Conservation (phyloP, 371 early-diverging fungal genomes). For the Vairimorpha necatrix region DNA sequence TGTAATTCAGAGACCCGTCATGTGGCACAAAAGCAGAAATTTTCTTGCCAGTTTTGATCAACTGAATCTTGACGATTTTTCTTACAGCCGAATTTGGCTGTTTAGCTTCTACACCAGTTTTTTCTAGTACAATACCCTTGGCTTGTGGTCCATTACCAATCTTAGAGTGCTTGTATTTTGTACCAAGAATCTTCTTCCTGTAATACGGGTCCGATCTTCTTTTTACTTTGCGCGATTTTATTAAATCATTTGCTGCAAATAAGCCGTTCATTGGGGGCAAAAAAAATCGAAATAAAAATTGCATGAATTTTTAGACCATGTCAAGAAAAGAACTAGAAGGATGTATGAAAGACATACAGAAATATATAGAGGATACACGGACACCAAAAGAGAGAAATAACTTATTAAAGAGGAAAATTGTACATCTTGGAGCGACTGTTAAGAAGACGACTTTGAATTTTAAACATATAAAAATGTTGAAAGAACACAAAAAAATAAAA, state of each 20-base stretch:
- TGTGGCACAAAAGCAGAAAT: conserved; percentile 99
- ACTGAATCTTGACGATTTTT: conserved; percentile 99
- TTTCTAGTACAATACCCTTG: conserved; percentile 99
- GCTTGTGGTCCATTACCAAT: conserved; percentile 98
- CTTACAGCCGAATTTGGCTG: conserved; percentile 99
- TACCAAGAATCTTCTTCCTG: conserved; percentile 93
- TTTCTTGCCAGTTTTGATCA: conserved; percentile 99
- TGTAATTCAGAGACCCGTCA: conserved; percentile 96
- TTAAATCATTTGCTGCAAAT: conserved; percentile 93
- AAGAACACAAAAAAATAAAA: conserved; percentile 17
- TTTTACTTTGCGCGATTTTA: conserved; percentile 84
- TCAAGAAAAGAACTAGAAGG: conserved; percentile 5
- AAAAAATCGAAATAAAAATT: conserved; percentile 14
- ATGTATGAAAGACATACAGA: conserved; percentile 34
- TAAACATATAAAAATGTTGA: conserved; percentile 40
- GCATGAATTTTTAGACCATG: background rate
- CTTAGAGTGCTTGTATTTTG: conserved; percentile 87
- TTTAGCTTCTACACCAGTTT: conserved; percentile 99
- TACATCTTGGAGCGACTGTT: conserved; percentile 13
- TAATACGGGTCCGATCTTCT: conserved; percentile 97
- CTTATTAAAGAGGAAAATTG: conserved; percentile 36
- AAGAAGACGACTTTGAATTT: conserved; percentile 33
- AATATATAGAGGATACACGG: conserved; percentile 31
- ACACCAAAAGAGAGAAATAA: conserved; percentile 40
- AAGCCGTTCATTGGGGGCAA: conserved; percentile 70